These are phyloP conservation scores for Leishmania tropica DNA, from an alignment of 208 protist species.

Conservation along the genomic window DNA sequence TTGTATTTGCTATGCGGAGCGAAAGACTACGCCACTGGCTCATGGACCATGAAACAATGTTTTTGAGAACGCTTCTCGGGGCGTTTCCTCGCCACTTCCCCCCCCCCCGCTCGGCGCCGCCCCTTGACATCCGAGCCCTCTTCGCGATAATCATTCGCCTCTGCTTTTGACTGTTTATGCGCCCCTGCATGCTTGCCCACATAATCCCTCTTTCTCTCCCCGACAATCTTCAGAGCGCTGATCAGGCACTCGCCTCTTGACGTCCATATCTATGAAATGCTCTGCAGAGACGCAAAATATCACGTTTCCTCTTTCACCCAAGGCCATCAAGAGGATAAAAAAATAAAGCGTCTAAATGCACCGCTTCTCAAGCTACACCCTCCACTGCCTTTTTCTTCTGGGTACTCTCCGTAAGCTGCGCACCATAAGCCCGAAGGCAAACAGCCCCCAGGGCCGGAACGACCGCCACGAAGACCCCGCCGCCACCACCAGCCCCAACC, in stretches of 20 bases:
- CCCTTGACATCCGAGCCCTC: not conserved
- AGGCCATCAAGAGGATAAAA: not conserved
- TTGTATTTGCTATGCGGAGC: not conserved
- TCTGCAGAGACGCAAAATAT: no score
- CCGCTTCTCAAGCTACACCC: not conserved
- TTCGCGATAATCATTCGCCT: not conserved
- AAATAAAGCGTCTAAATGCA: not conserved
- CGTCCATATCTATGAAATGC: not conserved
- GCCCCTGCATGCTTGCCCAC: not conserved
- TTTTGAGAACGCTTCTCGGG: not conserved
- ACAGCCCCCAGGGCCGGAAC: not conserved
- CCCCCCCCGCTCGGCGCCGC: not conserved
- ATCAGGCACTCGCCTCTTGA: not conserved
- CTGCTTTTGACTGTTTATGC: not conserved
- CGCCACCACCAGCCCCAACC: not conserved
- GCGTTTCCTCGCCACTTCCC: not conserved
- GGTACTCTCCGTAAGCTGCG: not conserved
- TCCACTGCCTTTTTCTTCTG: not conserved
- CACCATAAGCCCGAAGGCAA: not conserved
- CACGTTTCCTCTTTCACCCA: not conserved
- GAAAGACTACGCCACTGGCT: not conserved
- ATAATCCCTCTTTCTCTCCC: not conserved
- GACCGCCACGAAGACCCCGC: not conserved
- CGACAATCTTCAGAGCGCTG: not conserved
- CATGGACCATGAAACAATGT: not conserved